These are phyloP conservation scores for Hyphopichia homilentoma DNA, from an alignment of 805 yeast species.

Conservation along the genomic window DNA sequence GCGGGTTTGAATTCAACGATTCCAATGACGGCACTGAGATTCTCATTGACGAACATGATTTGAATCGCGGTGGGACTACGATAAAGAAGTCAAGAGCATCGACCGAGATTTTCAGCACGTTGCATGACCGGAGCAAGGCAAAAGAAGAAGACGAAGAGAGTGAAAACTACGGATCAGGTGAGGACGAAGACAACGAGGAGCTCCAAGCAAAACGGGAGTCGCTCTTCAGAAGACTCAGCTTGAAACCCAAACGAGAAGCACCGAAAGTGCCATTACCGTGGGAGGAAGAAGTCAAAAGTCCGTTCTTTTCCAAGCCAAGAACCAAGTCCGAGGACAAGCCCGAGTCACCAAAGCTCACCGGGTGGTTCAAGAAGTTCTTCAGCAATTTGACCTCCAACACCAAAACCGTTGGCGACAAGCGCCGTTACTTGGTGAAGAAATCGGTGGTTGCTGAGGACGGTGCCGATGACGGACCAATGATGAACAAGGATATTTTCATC, in stretches of 20 bases:
- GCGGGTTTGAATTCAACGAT: conserved; percentile 2
- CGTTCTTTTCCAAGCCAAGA: conserved; percentile 31
- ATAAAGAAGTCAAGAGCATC: conserved; percentile 20
- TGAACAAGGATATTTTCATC: conserved; percentile 22
- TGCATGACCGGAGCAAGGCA: conserved; percentile 6
- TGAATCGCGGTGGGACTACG: conserved; percentile 1
- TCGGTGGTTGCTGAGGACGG: neutral
- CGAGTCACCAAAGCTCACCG: conserved; percentile 9
- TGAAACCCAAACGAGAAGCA: conserved; percentile 37
- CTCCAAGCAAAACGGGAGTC: conserved; percentile 6
- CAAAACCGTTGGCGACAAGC: neutral
- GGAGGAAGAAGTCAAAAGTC: conserved; percentile 4
- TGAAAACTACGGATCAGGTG: neutral
- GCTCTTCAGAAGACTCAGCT: conserved; percentile 23
- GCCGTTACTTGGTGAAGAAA: neutral
- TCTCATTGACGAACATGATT: conserved; percentile 1
- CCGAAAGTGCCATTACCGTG: conserved; percentile 29
- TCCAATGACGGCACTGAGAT: neutral
- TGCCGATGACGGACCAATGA: neutral
- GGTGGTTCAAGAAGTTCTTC: conserved; percentile 40
- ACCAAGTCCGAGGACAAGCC: conserved; percentile 6
- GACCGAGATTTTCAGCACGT: conserved; percentile 29
- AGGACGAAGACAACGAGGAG: conserved; percentile 1
- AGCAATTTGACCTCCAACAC: conserved; percentile 14
- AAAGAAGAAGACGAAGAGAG: conserved; percentile 3